Percentiles rank a stretch among this genome's conserved stretches.
These are phyloP conservation scores for Penicillium manginii DNA, from an alignment of 495 filamentous ascomycete genomes.

Conservation along the genomic window DNA sequence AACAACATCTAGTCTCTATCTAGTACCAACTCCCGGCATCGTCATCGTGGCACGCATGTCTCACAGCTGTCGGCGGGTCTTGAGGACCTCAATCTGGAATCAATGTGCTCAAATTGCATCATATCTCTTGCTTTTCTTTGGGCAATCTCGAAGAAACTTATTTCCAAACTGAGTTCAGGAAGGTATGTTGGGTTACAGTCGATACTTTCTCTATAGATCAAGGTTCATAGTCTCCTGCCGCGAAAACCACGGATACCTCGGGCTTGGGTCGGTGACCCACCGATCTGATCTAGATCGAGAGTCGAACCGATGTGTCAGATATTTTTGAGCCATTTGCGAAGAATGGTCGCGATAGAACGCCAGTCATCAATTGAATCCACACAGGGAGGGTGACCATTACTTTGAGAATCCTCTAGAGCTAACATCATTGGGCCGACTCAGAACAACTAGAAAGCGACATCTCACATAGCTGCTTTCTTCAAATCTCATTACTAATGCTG, in stretches of 20 bases:
- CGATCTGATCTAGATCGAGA: not conserved
- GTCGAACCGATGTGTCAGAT: not conserved
- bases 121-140: conserved; percentile 1
- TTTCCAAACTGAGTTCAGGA: not conserved
- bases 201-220: conserved; percentile 3
- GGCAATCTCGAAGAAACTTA: not conserved
- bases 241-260: not conserved
- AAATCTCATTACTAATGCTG: no score
- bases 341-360: no score
- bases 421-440: no score
- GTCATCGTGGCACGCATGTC: conserved; percentile 19
- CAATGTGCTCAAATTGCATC: not conserved
- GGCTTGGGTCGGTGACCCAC: conserved; percentile 1
- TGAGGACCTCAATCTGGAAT: not conserved
- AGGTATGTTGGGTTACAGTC: conserved; percentile 1
- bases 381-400: no score
- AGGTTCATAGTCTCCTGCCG: conserved; percentile 2
- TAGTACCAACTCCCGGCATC: not conserved
- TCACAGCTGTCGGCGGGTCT: not conserved
- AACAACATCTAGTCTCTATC: conserved; percentile 25
- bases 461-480: no score
- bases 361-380: no score
- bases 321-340: not conserved
- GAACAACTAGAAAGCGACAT: no score
- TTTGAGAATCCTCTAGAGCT: no score